Evolutionary conservation across 179 eudicot genomes (phyloP).

Genomic region (Beta corolliflora): DNA sequence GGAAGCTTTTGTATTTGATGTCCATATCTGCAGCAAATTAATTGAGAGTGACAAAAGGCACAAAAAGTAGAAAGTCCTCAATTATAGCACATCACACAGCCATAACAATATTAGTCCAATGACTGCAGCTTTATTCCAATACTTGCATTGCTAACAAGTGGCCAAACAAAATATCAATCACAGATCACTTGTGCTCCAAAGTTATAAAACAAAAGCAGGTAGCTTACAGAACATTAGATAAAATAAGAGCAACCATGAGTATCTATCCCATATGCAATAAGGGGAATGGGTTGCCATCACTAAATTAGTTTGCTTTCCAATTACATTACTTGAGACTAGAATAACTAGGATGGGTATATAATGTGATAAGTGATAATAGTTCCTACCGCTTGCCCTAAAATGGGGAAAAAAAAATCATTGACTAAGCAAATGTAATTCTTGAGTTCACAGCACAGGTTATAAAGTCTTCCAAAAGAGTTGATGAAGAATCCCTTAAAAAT

Average conservation of each 20-base stretch:
- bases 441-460: not conserved
- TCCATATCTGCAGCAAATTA: slow-evolving; percentile 70
- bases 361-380: not conserved
- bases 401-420: no score
- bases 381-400: not conserved
- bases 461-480: not conserved
- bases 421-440: not conserved
- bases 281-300: not conserved
- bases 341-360: not conserved
- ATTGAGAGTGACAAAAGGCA: not conserved
- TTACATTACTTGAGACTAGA: not conserved
- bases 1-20: slow-evolving; percentile 70
- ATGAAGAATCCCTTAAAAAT: not conserved
- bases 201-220: not conserved
- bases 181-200: not conserved
- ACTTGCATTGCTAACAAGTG: no score
- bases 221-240: not conserved
- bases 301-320: not conserved
- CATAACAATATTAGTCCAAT: not conserved
- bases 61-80: not conserved
- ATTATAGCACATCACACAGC: not conserved
- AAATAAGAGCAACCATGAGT: not conserved
- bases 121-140: not conserved
- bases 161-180: not conserved
- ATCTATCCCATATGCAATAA: not conserved